A percentile compares a stretch with the other conserved stretches of the same genome.
Evolutionary conservation across 2,329 filamentous ascomycete genomes (phyloP).

Genomic region (Thelonectria blattea): DNA sequence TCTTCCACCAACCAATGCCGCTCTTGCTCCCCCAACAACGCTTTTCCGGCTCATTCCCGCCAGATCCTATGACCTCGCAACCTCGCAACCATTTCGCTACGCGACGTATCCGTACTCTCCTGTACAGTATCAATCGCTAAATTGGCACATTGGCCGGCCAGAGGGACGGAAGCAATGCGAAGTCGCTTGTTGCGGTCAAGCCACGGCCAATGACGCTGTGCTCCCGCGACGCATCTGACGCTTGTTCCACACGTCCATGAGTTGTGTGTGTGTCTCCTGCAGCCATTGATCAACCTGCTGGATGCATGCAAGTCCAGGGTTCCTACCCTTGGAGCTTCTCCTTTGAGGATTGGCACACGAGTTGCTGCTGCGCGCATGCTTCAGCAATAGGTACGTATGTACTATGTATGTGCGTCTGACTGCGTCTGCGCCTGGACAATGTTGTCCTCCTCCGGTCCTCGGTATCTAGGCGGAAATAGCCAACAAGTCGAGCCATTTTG

Average conservation of each 20-base stretch:
- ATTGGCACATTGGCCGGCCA: neutral
- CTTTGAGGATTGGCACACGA: conserved; percentile 10
- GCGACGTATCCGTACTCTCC: neutral
- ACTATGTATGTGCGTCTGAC: neutral
- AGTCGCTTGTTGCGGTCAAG: conserved; percentile 16
- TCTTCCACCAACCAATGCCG: conserved; percentile 4
- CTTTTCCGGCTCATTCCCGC: neutral
- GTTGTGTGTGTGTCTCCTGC: neutral
- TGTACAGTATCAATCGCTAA: neutral
- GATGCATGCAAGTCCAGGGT: conserved; percentile 22
- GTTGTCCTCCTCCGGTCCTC: neutral
- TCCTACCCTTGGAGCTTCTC: conserved; percentile 7
- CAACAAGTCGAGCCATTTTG: neutral
- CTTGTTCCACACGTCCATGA: conserved; percentile 9
- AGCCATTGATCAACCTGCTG: conserved; percentile 11
- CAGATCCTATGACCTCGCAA: conserved; percentile 6
- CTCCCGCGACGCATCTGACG: conserved; percentile 3
- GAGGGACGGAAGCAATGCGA: neutral
- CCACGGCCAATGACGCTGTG: conserved; percentile 4
- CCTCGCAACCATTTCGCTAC: neutral
- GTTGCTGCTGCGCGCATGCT: neutral
- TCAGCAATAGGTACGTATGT: neutral
- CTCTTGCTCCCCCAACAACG: conserved; percentile 1
- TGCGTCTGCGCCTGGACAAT: neutral
- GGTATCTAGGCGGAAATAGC: conserved; percentile 4